Base-by-base conservation (phyloP, 768 basidiomycete genomes). In the Serendipita vermifera region DNA sequence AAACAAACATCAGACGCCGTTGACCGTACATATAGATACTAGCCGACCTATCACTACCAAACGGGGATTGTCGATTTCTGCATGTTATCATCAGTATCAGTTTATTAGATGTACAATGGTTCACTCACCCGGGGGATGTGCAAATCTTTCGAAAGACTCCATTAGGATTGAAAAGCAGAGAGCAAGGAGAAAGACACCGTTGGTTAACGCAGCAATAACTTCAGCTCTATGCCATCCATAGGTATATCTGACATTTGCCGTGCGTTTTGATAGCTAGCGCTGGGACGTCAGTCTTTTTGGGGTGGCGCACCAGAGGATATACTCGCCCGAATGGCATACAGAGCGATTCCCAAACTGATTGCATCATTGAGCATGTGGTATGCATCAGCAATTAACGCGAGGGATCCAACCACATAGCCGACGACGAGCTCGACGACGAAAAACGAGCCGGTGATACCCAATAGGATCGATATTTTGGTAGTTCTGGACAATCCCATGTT, bases 331-430 rank as follows among this genome's bases (percentile, higher is more conserved):
- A 93, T 88, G 15, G 94, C 93, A 69, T 97, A 97, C 6, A 98
- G 80, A 1, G 94, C 96, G 54, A 98, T 91, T 56, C 92, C 66
- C 59, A 99, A 73, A 68, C 92, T 96, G 79, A 96, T 79, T 62
- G 96, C 90, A 76, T 99, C 96, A 73, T 97, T 97, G 71, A 97
- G 82, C 93, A 96, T 98, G 72, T 98, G 94, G 69, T 97, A 98
- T 61, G 85, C 87, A 72, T 97, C 94, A 5, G 94, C 94, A 43
- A 99, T 83, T 55, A 98, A 83, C 1, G 93, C 93, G 1, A 97
- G 79, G 0, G 91, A 94, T 29, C 91, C 91, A 55, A 96, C 90
- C n/a, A 85, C 81, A 81, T 94, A 94, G 38, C 93, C 90, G 57
- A 79, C 80, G 57, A 84, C 78, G 63, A 93, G 76, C 67, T 93